A percentile compares a stretch with the other conserved stretches of the same genome.
phyloP scores from a whole-genome alignment of 2,329 filamentous ascomycete species.

The Knoxdaviesia capensis region DNA sequence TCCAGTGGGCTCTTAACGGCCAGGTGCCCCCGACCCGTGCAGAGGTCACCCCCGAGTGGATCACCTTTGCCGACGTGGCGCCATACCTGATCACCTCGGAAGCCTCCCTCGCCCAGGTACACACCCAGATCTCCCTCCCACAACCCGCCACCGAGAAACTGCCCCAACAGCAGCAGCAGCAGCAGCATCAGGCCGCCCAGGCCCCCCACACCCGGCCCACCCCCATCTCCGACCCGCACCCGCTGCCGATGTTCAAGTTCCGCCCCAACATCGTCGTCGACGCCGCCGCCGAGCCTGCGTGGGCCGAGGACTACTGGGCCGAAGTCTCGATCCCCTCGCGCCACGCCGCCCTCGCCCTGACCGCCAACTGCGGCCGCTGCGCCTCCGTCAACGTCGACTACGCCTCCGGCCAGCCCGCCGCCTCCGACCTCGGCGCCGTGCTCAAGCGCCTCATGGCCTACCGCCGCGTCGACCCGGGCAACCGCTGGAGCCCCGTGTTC shows the following conservation, averaged over 20 bases:
- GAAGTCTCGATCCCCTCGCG: constrained; percentile 26
- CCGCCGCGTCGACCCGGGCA: constrained; percentile 48
- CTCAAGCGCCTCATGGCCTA: constrained; percentile 53
- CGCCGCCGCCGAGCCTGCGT: constrained; percentile 31
- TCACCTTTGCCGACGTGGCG: constrained; percentile 57
- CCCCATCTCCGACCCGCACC: neutral
- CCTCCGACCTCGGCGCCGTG: constrained; percentile 35
- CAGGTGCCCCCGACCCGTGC: neutral
- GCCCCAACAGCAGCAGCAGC: too few relatives aligned
- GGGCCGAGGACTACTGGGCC: constrained; percentile 56
- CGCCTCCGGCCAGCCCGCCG: constrained; percentile 35
- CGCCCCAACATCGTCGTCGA: constrained; percentile 45
- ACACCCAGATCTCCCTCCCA: constrained; percentile 21
- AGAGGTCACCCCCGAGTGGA: constrained; percentile 15
- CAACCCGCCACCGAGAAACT: constrained; percentile 15
- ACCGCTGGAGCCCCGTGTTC: constrained; percentile 50
- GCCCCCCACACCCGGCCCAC: constrained; percentile 6
- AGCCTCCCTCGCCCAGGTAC: constrained; percentile 49
- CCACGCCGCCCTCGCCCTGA: constrained; percentile 29
- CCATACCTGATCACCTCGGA: constrained; percentile 55
- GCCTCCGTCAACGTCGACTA: constrained; percentile 54
- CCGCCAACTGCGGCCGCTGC: constrained; percentile 51
- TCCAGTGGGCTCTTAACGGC: neutral
- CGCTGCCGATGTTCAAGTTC: constrained; percentile 45
- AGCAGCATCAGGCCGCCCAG: constrained; percentile 2